Evolutionary conservation across 257 asterid species (phyloP).

Genomic region (Penstemon newberryi): DNA sequence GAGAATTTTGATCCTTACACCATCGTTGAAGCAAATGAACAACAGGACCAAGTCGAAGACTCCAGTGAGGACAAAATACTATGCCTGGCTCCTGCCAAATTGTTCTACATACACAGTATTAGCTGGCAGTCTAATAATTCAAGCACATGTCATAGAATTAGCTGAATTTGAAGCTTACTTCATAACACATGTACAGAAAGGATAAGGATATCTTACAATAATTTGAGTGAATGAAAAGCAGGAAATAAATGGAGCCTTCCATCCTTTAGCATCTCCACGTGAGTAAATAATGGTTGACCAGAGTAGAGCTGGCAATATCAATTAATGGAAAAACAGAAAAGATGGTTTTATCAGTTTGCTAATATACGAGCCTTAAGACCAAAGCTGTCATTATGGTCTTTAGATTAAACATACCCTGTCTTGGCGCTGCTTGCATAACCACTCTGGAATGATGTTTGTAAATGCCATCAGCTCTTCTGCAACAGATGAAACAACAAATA

Average conservation of each 20-base stretch:
- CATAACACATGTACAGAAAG: slow-evolving; percentile 12
- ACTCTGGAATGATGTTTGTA: slow-evolving; percentile 82
- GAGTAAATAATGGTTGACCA: slow-evolving; percentile 65
- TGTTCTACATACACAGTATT: slow-evolving; percentile 40
- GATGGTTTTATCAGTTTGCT: slow-evolving; percentile 9
- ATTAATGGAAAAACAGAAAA: slow-evolving; percentile 7
- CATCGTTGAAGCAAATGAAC: slow-evolving; percentile 77
- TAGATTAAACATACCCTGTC: slow-evolving; percentile 56
- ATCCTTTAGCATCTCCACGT: slow-evolving; percentile 59
- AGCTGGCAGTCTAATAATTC: slow-evolving; percentile 28
- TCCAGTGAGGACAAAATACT: slow-evolving; percentile 93
- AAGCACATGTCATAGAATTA: slow-evolving; percentile 14
- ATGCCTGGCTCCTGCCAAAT: slow-evolving; percentile 94
- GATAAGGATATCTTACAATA: slow-evolving; percentile 55
- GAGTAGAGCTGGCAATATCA: slow-evolving; percentile 59
- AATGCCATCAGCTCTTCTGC: slow-evolving; percentile 81
- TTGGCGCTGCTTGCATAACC: slow-evolving; percentile 66
- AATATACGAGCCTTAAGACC: slow-evolving; percentile 22
- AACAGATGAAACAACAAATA: slow-evolving; percentile 71
- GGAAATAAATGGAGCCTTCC: slow-evolving; percentile 70
- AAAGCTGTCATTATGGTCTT: background rate
- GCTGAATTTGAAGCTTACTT: slow-evolving; percentile 7
- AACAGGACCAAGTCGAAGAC: slow-evolving; percentile 86
- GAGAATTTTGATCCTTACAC: slow-evolving; percentile 65
- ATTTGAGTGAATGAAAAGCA: slow-evolving; percentile 60